phyloP scores from a whole-genome alignment of 768 basidiomycete genomes.

The Coprinopsis strossmayeri region DNA sequence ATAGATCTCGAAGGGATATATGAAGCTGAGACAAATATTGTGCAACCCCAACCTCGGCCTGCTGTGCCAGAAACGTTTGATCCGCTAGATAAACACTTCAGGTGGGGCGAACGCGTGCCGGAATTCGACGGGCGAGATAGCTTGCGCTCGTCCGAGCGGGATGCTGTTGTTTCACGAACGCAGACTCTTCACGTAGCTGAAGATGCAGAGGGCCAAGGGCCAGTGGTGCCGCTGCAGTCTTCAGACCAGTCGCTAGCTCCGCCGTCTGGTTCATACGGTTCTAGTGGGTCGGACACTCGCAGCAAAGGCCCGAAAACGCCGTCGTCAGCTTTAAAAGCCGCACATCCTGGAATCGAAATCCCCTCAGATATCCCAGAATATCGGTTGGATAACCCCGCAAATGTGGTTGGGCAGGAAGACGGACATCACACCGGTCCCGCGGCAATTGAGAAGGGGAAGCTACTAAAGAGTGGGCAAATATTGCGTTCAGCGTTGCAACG shows the following conservation, averaged over 20 bases:
- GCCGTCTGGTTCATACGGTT: not conserved
- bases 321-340: not conserved
- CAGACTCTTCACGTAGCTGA: too few species aligned
- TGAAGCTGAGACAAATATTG: not conserved
- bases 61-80: too few species aligned
- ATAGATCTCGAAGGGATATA: not conserved
- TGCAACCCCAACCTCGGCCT: not conserved
- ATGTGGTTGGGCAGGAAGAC: not conserved
- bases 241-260: not conserved
- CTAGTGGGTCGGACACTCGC: not conserved
- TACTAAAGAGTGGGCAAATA: constrained; percentile 23
- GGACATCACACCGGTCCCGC: not conserved
- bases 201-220: too few species aligned
- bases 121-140: too few species aligned
- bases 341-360: not conserved
- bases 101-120: too few species aligned
- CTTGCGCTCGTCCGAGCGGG: too few species aligned
- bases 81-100: too few species aligned
- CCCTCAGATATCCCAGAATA: not conserved
- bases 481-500: constrained; percentile 33
- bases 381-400: not conserved
- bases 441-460: constrained; percentile 15
- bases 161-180: too few species aligned
- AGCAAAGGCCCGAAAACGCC: constrained; percentile 2
- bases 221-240: too few species aligned